Percentiles rank a stretch among this genome's conserved stretches.
phyloP scores from a whole-genome alignment of 345 rosid genomes.

The Erodium maritimum region DNA sequence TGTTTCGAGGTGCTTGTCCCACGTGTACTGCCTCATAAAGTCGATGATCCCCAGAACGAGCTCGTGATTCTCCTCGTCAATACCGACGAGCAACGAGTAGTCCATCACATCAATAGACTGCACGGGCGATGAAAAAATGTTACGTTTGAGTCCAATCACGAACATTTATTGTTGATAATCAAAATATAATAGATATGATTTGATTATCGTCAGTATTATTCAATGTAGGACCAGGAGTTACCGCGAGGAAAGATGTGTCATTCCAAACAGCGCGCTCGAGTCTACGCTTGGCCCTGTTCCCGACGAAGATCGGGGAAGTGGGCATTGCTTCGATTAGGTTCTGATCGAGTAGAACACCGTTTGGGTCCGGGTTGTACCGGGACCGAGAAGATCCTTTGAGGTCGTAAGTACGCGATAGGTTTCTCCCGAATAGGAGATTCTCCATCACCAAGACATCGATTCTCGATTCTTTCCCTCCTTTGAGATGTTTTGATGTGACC shows the following conservation, averaged over 20 bases:
- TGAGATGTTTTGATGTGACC: conserved; percentile 68
- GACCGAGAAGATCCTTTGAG: conserved; percentile 93
- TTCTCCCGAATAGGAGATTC: conserved; percentile 76
- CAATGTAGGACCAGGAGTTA: too few relatives aligned
- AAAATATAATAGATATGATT: too few relatives aligned
- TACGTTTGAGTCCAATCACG: too few relatives aligned
- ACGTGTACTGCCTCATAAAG: too few relatives aligned
- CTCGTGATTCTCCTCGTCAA: too few relatives aligned
- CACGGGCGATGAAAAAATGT: too few relatives aligned
- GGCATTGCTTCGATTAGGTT: conserved; percentile 97
- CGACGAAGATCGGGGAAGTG: conserved; percentile 87
- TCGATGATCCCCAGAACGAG: too few relatives aligned
- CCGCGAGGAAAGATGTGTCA: conserved; percentile 90
- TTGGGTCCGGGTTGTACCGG: conserved; percentile 77
- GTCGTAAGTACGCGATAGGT: conserved; percentile 66
- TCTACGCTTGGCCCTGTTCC: conserved; percentile 82
- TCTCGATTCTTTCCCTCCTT: conserved; percentile 76
- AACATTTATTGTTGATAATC: too few relatives aligned
- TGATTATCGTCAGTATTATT: too few relatives aligned
- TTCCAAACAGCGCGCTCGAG: conserved; percentile 98
- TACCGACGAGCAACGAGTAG: too few relatives aligned
- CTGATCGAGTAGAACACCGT: conserved; percentile 91
- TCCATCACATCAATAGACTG: too few relatives aligned
- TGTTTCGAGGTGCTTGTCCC: conserved; percentile 10
- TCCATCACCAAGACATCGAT: conserved; percentile 97